Percentiles rank a stretch among this genome's conserved stretches.
These are phyloP conservation scores for Articulospora tetracladia DNA, from an alignment of 495 filamentous ascomycete species.

Conservation along the genomic window DNA sequence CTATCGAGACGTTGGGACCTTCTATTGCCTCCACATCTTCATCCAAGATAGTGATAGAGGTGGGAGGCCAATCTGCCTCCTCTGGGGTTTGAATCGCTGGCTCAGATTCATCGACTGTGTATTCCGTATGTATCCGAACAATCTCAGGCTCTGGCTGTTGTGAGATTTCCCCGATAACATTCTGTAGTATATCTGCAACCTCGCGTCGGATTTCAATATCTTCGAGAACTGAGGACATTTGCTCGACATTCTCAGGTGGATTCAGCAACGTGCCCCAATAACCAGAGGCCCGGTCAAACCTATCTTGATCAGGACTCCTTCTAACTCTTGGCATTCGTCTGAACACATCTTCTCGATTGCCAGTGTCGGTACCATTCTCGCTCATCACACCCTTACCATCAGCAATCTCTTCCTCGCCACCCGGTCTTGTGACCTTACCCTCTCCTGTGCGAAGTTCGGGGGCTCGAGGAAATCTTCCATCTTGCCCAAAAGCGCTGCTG, in stretches of 20 bases:
- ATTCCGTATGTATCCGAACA: background rate
- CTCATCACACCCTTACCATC: slow-evolving; percentile 39
- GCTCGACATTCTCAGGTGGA: slow-evolving; percentile 16
- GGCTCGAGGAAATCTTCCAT: slow-evolving; percentile 56
- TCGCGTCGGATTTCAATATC: slow-evolving; percentile 3
- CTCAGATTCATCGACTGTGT: background rate
- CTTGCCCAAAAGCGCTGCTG: slow-evolving; percentile 63
- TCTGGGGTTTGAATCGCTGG: background rate
- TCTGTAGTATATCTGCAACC: slow-evolving; percentile 2
- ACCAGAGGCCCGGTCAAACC: background rate
- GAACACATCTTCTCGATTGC: slow-evolving; percentile 40
- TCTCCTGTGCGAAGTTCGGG: slow-evolving; percentile 55
- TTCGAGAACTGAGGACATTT: slow-evolving; percentile 6
- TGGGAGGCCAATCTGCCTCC: slow-evolving; percentile 18
- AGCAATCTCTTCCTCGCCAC: slow-evolving; percentile 59
- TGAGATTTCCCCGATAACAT: background rate
- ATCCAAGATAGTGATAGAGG: slow-evolving; percentile 16
- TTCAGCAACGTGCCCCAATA: slow-evolving; percentile 26
- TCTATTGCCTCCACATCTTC: slow-evolving; percentile 29
- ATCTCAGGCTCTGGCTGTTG: background rate
- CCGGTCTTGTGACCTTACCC: slow-evolving; percentile 55
- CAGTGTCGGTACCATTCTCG: slow-evolving; percentile 38
- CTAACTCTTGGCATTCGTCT: slow-evolving; percentile 3
- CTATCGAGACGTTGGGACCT: slow-evolving; percentile 19
- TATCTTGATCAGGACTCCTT: slow-evolving; percentile 1